Base-by-base conservation (phyloP, 768 basidiomycete species). In the Rhodotorula babjevae region DNA sequence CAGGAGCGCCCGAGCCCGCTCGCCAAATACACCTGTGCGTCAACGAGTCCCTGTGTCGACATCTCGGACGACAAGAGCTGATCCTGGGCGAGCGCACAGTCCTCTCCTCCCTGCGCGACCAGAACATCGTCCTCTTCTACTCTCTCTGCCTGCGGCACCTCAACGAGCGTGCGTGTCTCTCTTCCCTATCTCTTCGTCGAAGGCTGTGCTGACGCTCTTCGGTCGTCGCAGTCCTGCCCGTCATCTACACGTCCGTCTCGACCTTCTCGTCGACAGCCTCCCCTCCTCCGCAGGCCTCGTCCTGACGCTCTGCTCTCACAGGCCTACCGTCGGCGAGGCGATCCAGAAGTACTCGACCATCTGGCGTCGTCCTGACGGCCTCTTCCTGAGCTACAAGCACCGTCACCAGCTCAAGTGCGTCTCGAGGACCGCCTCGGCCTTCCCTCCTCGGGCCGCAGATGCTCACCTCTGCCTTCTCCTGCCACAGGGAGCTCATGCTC, bases 111-210 rank as follows among this genome's bases (percentile, higher is more conserved):
- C 78, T 90, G 78, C 89, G 88, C 80, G 87, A 86, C 44, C 90
- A 92, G 84, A 91, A 91, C 75, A 87, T 68, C 61, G 88, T 89
- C 2, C 82, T 93, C 31, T 93, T 90, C 82, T 93, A 89, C 80
- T 83, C 85, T 7, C 82, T 95, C 25, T 78, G 90, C 27, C 78
- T 82, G 29, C 82, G 83, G 56, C 84, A 90, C 78, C 81, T 90
- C 63, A 83, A 83, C 65, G 88, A 90, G 78, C 82, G 50, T 52
- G 25, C 50, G 89, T n/a, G n/a, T 56, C n/a, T 27, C 21, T 27
- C 14, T 4, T 53, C 27, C 19, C 21, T 52, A 4, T 27, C 60
- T 83, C 89, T 36, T 65, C 71, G 8, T 49, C 59, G 49, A 4
- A 63, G 23, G 79, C 79, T 61, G 78, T 79, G 15, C 67, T 79